A percentile compares a stretch with the other conserved stretches of the same genome.
Evolutionary conservation across 768 basidiomycete genomes (phyloP).

Genomic region (Suillus occidentalis): DNA sequence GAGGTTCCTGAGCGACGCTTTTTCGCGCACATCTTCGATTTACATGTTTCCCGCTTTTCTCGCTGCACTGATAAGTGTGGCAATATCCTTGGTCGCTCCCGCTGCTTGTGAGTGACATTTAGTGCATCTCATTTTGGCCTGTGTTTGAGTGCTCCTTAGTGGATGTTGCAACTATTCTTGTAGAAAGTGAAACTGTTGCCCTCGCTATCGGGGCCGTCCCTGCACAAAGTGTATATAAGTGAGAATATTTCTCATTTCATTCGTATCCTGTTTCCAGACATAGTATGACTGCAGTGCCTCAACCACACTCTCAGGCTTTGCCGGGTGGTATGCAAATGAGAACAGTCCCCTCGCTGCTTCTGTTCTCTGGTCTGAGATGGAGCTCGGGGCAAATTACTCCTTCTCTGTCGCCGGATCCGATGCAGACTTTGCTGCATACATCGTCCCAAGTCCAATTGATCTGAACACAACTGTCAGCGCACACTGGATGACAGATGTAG

Average conservation of each 20-base stretch:
- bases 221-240: conserved; percentile 28
- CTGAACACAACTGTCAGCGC: conserved; percentile 19
- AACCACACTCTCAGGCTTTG: conserved; percentile 7
- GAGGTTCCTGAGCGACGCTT: conserved; percentile 16
- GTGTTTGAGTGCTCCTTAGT: conserved; percentile 11
- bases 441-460: conserved; percentile 21
- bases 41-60: conserved; percentile 21
- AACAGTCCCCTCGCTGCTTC: conserved; percentile 19
- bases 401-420: conserved; percentile 18
- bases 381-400: conserved; percentile 25
- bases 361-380: conserved; percentile 26
- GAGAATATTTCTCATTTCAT: neutral
- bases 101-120: conserved; percentile 22
- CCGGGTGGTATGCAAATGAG: conserved; percentile 7
- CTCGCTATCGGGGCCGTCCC: conserved; percentile 23
- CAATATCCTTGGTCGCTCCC: conserved; percentile 23
- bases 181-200: conserved; percentile 23
- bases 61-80: conserved; percentile 21
- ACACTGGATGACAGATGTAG: conserved; percentile 30
- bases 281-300: conserved; percentile 3
- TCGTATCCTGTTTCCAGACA: neutral
- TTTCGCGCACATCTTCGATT: conserved; percentile 21
- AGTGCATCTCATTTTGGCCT: neutral
- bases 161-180: conserved; percentile 21
- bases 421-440: conserved; percentile 17